phyloP scores from a whole-genome alignment of 805 yeast species.

The Ogataea pignaliae region DNA sequence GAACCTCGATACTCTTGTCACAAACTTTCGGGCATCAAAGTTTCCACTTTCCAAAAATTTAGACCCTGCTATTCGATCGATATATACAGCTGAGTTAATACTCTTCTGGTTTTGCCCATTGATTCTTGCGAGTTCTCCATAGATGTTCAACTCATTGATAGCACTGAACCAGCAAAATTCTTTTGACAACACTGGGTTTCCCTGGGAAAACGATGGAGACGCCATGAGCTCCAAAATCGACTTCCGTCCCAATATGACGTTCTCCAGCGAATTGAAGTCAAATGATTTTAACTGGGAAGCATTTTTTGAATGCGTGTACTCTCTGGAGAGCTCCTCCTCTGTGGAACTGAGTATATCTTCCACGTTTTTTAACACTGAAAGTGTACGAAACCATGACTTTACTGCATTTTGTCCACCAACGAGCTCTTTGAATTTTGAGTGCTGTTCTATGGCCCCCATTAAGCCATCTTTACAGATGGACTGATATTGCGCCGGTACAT shows the following conservation, averaged over 20 bases:
- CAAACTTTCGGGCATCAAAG: conserved; percentile 5
- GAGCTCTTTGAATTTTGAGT: background rate
- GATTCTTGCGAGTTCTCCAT: conserved; percentile 37
- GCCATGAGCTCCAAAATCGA: conserved; percentile 30
- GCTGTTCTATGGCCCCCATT: background rate
- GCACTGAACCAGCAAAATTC: conserved; percentile 18
- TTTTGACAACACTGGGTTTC: conserved; percentile 9
- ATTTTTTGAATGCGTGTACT: conserved; percentile 10
- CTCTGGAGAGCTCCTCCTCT: conserved; percentile 1
- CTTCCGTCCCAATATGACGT: conserved; percentile 39
- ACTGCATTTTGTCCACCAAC: conserved; percentile 1
- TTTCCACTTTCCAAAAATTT: conserved; percentile 9
- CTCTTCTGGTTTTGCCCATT: conserved; percentile 43
- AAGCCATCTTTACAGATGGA: too few relatives aligned
- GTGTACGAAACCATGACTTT: conserved; percentile 28
- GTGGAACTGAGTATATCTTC: conserved; percentile 14
- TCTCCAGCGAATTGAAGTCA: conserved; percentile 37
- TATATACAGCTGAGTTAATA: conserved; percentile 42
- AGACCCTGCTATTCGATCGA: conserved; percentile 34
- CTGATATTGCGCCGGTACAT: conserved; percentile 22
- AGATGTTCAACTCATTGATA: conserved; percentile 37
- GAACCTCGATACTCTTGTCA: conserved; percentile 30
- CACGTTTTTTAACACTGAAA: conserved; percentile 28
- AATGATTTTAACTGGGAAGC: conserved; percentile 36
- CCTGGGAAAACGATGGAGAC: background rate